These are phyloP conservation scores for Plasmodium billcollinsi DNA, from an alignment of 169 alveolate genomes.

Conservation along the genomic window DNA sequence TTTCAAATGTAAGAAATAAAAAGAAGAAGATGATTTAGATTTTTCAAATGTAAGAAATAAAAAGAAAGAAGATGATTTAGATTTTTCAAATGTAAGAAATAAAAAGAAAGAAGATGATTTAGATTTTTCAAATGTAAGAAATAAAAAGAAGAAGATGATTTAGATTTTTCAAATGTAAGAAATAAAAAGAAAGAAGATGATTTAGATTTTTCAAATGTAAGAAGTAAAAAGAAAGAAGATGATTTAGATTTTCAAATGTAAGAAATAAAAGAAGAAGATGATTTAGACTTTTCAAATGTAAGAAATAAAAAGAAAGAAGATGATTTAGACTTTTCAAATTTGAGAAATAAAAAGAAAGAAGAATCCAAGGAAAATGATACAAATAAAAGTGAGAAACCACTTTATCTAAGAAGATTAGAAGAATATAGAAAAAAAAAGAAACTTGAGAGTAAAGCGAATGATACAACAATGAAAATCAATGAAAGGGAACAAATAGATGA, in stretches of 20 bases:
- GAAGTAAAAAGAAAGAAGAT: conserved; percentile 22
- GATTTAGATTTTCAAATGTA: conserved; percentile 22
- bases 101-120: conserved; percentile 17
- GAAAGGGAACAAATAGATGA: background rate
- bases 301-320: conserved; percentile 36
- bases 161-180: conserved; percentile 12
- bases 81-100: conserved; percentile 25
- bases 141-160: conserved; percentile 15
- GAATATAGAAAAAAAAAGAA: conserved; percentile 50
- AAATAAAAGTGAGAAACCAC: conserved; percentile 41
- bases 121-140: conserved; percentile 27
- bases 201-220: conserved; percentile 8
- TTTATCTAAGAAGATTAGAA: conserved; percentile 35
- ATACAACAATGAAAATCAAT: background rate
- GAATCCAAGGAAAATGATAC: conserved; percentile 3
- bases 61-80: conserved; percentile 1
- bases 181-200: conserved; percentile 23
- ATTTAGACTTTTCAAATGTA: conserved; percentile 10
- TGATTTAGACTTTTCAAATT: conserved; percentile 11
- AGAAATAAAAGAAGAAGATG: conserved; percentile 20
- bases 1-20: conserved; percentile 7
- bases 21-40: background rate
- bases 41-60: conserved; percentile 25
- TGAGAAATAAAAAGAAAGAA: conserved; percentile 16
- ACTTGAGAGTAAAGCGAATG: background rate